A percentile compares a stretch with the other conserved stretches of the same genome.
Evolutionary conservation across 805 yeast genomes (phyloP).

Genomic region (Ogataea thermomethanolica): DNA sequence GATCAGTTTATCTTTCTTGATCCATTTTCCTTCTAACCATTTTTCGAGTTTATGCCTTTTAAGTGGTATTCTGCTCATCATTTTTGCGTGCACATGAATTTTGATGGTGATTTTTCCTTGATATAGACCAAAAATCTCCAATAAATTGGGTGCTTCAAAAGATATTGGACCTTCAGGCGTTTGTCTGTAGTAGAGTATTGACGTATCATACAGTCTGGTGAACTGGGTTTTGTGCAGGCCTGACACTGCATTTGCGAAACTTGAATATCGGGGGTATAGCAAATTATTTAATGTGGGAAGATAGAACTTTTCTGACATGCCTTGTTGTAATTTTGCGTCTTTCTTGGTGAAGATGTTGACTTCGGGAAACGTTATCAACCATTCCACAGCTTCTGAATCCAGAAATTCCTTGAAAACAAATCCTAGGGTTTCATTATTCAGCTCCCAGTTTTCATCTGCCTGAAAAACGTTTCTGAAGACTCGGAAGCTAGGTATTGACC

Average conservation of each 20-base stretch:
- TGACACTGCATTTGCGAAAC: conserved; percentile 47
- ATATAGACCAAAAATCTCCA: conserved; percentile 36
- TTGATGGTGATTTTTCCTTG: conserved; percentile 34
- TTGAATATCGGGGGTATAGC: conserved; percentile 74
- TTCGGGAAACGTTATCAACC: conserved; percentile 83
- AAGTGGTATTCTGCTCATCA: conserved; percentile 45
- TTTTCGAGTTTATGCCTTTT: conserved; percentile 58
- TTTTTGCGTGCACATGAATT: conserved; percentile 46
- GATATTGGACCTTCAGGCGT: conserved; percentile 13
- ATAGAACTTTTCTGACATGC: conserved; percentile 52
- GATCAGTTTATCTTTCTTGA: conserved; percentile 56
- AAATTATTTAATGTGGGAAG: conserved; percentile 59
- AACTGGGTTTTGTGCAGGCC: conserved; percentile 40
- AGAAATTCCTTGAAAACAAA: conserved; percentile 36
- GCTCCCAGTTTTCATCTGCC: conserved; percentile 70
- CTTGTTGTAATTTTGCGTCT: conserved; percentile 46
- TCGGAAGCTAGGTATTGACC: conserved; percentile 56
- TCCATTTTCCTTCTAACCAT: conserved; percentile 78
- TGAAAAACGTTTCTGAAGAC: conserved; percentile 45
- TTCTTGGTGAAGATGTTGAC: conserved; percentile 64
- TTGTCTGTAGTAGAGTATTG: conserved; percentile 42
- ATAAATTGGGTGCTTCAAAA: conserved; percentile 35
- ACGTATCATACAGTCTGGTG: conserved; percentile 51
- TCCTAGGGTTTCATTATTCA: conserved; percentile 36
- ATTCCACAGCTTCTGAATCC: conserved; percentile 37